Evolutionary conservation across 1,284 basidiomycete species (phyloP).

Genomic region (Neolentinus lepideus): DNA sequence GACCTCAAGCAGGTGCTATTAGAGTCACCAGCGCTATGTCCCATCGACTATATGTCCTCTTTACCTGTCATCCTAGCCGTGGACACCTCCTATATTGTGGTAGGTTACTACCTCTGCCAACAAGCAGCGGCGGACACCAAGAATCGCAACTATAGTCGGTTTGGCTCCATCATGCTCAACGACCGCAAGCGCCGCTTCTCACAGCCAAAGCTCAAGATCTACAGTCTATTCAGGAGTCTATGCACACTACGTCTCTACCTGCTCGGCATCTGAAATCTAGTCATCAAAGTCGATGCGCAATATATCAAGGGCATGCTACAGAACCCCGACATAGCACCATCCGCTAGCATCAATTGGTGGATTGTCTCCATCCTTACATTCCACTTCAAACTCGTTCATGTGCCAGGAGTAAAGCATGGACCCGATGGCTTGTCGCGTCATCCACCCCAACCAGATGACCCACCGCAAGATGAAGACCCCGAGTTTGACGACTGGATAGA

Average conservation of each 20-base stretch:
- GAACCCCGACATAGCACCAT: conserved; percentile 30
- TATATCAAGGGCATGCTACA: conserved; percentile 38
- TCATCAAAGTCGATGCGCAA: conserved; percentile 29
- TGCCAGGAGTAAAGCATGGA: conserved; percentile 22
- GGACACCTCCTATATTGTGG: conserved; percentile 27
- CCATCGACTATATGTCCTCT: conserved; percentile 22
- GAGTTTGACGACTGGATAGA: conserved; percentile 27
- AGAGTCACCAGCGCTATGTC: conserved; percentile 15
- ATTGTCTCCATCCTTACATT: conserved; percentile 30
- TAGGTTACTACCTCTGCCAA: conserved; percentile 26
- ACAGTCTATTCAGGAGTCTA: conserved; percentile 27
- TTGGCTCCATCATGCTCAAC: conserved; percentile 27
- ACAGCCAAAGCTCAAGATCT: conserved; percentile 34
- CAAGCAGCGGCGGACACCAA: conserved; percentile 13
- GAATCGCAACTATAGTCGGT: conserved; percentile 8
- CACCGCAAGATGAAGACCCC: conserved; percentile 17
- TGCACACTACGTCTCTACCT: conserved; percentile 19
- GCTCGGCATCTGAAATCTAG: conserved; percentile 25
- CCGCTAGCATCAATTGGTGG: conserved; percentile 31
- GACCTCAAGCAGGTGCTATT: conserved; percentile 17
- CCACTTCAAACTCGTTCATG: conserved; percentile 25
- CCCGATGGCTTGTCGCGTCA: conserved; percentile 30
- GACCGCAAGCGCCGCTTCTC: conserved; percentile 28
- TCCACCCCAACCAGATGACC: conserved; percentile 12
- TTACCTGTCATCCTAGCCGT: conserved; percentile 22